Conservation (phyloP, 83 land plant genomes). For the Thuja plicata region DNA sequence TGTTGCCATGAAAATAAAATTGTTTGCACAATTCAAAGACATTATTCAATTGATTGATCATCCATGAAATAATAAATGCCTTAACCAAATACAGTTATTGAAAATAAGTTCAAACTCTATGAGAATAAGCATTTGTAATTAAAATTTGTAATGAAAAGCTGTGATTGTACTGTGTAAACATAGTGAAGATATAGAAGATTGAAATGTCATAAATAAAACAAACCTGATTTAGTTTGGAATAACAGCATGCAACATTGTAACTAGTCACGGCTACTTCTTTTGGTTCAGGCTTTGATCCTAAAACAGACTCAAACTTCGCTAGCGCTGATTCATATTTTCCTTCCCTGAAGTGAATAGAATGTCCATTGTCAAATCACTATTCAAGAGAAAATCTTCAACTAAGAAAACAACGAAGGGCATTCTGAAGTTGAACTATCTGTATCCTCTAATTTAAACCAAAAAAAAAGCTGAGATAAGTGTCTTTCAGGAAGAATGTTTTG, state of each 20-base stretch:
- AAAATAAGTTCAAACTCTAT: background rate
- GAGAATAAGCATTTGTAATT: background rate
- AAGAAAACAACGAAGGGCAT: background rate
- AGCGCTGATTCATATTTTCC: constrained; percentile 82
- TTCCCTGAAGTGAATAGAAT: constrained; percentile 30
- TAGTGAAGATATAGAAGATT: background rate
- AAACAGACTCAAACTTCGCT: constrained; percentile 87
- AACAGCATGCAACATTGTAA: constrained; percentile 98
- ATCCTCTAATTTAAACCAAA: background rate
- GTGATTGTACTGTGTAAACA: background rate
- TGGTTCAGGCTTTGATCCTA: constrained; percentile 83
- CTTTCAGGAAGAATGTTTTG: background rate
- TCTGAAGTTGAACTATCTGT: background rate
- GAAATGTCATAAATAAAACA: background rate
- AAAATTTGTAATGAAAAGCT: background rate
- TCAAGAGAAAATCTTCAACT: background rate
- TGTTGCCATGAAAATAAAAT: background rate
- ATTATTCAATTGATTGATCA: background rate
- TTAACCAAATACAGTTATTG: background rate
- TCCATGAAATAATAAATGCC: background rate
- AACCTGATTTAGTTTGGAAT: constrained; percentile 95
- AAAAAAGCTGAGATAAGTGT: background rate
- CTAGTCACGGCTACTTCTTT: constrained; percentile 82
- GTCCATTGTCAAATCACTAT: background rate
- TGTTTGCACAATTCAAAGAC: background rate